A percentile compares a stretch with the other conserved stretches of the same genome.
Evolutionary conservation across 768 basidiomycete genomes (phyloP).

Genomic region (Cystobasidium onofrii): DNA sequence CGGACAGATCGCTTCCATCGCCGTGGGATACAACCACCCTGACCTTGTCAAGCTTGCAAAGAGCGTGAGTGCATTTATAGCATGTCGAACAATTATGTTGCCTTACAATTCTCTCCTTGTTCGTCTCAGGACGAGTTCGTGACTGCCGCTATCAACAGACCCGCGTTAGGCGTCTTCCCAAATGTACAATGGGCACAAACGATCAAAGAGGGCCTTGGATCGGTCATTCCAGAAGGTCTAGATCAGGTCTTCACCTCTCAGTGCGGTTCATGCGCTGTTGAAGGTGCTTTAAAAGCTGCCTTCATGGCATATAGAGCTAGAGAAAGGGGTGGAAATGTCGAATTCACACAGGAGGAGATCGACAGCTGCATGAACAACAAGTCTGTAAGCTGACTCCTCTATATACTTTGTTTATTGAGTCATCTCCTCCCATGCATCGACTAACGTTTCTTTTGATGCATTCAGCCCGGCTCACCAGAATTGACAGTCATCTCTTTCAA

Average conservation of each 20-base stretch:
- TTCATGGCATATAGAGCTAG: slow-evolving; percentile 45
- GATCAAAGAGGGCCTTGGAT: slow-evolving; percentile 45
- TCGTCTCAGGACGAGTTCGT: slow-evolving; percentile 45
- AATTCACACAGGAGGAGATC: slow-evolving; percentile 46
- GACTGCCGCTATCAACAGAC: slow-evolving; percentile 46
- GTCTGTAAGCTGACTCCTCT: slow-evolving; percentile 1
- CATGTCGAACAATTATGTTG: too few relatives aligned
- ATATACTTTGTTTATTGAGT: too few relatives aligned
- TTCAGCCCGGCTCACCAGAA: slow-evolving; percentile 46
- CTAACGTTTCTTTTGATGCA: neutral
- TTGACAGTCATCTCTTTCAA: slow-evolving; percentile 47
- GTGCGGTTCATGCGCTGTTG: slow-evolving; percentile 35
- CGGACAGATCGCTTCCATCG: slow-evolving; percentile 43
- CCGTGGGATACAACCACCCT: slow-evolving; percentile 47
- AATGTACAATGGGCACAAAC: slow-evolving; percentile 43
- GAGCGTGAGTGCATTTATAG: slow-evolving; percentile 36
- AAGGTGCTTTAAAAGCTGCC: slow-evolving; percentile 49
- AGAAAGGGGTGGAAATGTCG: slow-evolving; percentile 32
- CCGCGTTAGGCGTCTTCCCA: slow-evolving; percentile 49
- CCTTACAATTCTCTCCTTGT: too few relatives aligned
- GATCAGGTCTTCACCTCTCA: slow-evolving; percentile 45
- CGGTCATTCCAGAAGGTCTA: slow-evolving; percentile 47
- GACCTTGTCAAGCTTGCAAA: slow-evolving; percentile 43
- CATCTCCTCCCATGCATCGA: neutral
- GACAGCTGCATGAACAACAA: slow-evolving; percentile 47